Evolutionary conservation across 495 filamentous ascomycete species (phyloP).

Genomic region (Letharia columbiana): DNA sequence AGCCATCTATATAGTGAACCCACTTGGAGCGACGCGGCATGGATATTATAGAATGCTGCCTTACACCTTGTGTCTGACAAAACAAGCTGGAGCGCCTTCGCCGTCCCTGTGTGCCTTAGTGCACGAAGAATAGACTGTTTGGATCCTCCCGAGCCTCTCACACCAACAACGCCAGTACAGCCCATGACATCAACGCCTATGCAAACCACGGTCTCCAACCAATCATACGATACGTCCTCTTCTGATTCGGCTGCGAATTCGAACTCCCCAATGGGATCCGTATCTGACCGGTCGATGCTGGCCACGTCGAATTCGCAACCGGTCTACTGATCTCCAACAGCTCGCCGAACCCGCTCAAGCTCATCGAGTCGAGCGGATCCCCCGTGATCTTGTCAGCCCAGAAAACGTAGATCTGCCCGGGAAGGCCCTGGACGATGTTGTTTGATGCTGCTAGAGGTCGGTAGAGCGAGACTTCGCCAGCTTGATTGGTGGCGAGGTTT

Average conservation of each 20-base stretch:
- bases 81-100: not conserved
- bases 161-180: too few relatives aligned
- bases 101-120: not conserved
- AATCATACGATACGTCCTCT: not conserved
- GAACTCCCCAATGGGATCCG: conserved; percentile 18
- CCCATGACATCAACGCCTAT: too few relatives aligned
- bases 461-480: conserved; percentile 16
- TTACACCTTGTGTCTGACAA: too few relatives aligned
- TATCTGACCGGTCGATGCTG: not conserved
- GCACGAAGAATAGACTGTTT: too few relatives aligned
- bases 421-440: conserved; percentile 16
- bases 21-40: not conserved
- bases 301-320: conserved; percentile 12
- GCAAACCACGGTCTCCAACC: too few relatives aligned
- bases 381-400: conserved; percentile 20
- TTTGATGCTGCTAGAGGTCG: conserved; percentile 18
- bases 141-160: too few relatives aligned
- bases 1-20: too few relatives aligned
- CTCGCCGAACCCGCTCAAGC: conserved; percentile 13
- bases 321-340: conserved; percentile 12
- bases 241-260: conserved; percentile 12
- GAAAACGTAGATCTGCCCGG: conserved; percentile 17
- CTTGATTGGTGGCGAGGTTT: not conserved
- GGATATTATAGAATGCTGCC: not conserved
- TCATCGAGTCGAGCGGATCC: conserved; percentile 6